Percentiles rank a stretch among this genome's conserved stretches.
Conservation (phyloP, 208 protist genomes). For the Trypanosoma cruzi region DNA sequence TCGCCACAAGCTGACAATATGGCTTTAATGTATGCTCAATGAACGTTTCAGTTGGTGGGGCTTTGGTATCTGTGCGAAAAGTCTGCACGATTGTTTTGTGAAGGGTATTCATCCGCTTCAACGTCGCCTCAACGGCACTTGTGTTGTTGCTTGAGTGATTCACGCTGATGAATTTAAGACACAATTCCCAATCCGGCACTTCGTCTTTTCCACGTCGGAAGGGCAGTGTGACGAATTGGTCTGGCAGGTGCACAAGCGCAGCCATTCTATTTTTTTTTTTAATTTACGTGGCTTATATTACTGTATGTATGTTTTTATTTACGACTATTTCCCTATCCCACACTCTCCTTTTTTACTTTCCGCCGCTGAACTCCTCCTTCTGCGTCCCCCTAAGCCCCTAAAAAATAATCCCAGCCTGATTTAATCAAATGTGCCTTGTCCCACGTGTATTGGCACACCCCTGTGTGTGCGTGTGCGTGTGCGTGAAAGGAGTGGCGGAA, state of each 20-base stretch:
- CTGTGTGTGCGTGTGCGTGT: not conserved
- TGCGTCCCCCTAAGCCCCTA: too few species aligned
- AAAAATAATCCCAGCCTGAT: too few species aligned
- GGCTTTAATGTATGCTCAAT: constrained; percentile 64
- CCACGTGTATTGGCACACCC: not conserved
- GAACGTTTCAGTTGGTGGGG: constrained; percentile 56
- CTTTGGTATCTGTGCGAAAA: constrained; percentile 52
- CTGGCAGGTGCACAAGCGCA: constrained; percentile 44
- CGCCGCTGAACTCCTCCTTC: too few species aligned
- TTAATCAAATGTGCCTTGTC: too few species aligned
- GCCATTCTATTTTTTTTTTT: constrained; percentile 26
- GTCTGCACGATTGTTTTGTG: constrained; percentile 74
- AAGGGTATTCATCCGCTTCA: constrained; percentile 67
- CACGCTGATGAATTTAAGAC: constrained; percentile 59
- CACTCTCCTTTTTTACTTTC: too few species aligned
- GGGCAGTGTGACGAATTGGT: constrained; percentile 70
- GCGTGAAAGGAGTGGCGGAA: too few species aligned
- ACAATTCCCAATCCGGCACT: constrained; percentile 65
- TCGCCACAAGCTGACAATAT: constrained; percentile 72
- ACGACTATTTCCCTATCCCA: too few species aligned
- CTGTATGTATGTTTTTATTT: not conserved
- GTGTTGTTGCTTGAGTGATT: constrained; percentile 74
- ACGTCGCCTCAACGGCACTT: constrained; percentile 47
- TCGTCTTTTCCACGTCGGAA: constrained; percentile 74
- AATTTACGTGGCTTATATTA: constrained; percentile 1